These are phyloP conservation scores for Scedosporium apiospermum DNA, from an alignment of 2,329 filamentous ascomycete genomes.

Conservation along the genomic window DNA sequence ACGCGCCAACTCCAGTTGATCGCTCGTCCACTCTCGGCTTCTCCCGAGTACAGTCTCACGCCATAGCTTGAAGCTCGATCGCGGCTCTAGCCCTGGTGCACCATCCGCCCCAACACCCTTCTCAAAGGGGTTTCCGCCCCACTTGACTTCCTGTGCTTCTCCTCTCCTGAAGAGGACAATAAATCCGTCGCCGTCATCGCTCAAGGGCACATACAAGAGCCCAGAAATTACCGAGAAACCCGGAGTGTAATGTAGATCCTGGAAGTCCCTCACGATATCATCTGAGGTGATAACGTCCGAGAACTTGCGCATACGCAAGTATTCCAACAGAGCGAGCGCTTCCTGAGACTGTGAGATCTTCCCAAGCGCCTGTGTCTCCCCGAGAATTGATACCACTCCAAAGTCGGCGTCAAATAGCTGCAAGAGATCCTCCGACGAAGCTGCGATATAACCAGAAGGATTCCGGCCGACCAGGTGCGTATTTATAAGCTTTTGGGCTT, in stretches of 20 bases:
- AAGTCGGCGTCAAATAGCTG: conserved; percentile 83
- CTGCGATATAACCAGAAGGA: conserved; percentile 82
- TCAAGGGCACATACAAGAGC: conserved; percentile 72
- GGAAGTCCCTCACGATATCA: conserved; percentile 67
- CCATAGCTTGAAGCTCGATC: conserved; percentile 73
- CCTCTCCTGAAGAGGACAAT: conserved; percentile 84
- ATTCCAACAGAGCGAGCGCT: conserved; percentile 74
- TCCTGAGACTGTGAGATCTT: conserved; percentile 69
- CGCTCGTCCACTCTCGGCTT: conserved; percentile 80
- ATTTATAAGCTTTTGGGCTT: conserved; percentile 82
- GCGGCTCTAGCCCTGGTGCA: conserved; percentile 64
- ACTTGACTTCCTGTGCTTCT: conserved; percentile 68
- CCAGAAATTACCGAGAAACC: conserved; percentile 74
- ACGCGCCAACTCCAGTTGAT: conserved; percentile 81
- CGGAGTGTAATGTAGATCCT: conserved; percentile 68
- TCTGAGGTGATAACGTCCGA: conserved; percentile 70
- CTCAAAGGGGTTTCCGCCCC: conserved; percentile 81
- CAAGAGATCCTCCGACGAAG: conserved; percentile 76
- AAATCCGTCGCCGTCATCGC: conserved; percentile 67
- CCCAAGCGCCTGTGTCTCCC: conserved; percentile 83
- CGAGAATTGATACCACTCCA: conserved; percentile 71
- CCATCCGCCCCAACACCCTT: conserved; percentile 66
- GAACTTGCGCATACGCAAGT: conserved; percentile 65
- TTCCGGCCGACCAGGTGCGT: conserved; percentile 73
- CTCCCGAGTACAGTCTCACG: conserved; percentile 72